Evolutionary conservation across 2,329 filamentous ascomycete species (phyloP), one percentile per base, ranked within the genome.

Genomic region (Lasiodiplodia hormozganensis): DNA sequence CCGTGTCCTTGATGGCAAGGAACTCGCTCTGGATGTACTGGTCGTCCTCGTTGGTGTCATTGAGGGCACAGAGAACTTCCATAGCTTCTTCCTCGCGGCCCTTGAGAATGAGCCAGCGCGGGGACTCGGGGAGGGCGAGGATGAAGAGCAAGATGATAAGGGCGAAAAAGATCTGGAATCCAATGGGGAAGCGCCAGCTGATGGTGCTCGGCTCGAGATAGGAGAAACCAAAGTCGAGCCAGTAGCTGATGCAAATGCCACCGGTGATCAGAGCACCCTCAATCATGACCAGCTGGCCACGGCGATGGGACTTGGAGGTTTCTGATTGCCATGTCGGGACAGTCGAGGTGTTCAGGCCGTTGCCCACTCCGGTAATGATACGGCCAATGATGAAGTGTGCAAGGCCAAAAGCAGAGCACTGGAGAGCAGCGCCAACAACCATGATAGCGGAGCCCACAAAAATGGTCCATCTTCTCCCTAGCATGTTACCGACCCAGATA

Each of bases 401-500:
- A 11, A 84, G 80, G 70, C 80, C 76, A 70, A 82, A 85, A 1
- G 83, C 81, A 14, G 83, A 76, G 16, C 86, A 78, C 73, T 91
- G 89, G 47, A 91, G 84, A 10, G 86, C 80, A 40, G 87, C 87
- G 16, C 88, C 88, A 40, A 89, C 67, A 18, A 88, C 79, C 83
- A 89, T 87, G 71, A 90, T 84, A 12, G 80, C 70, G 10, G 84
- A 85, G 18, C 89, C 89, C n/a, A 87, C 81, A 72, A 90, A 86
- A 65, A 89, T 88, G 2, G 84, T 85, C 49, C 85, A 80, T 74
- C 84, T 83, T 40, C 88, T 82, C 28, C 88, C 88, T 51, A 89
- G 83, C 11, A 83, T 79, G 70, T 91, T 89, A 36, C 88, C 89
- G 10, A 87, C 76, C 76, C 81, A 83, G 76, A 53, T 79, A 52